Evolutionary conservation across 139 green algal species (phyloP).

Genomic region (Volvox africanus): DNA sequence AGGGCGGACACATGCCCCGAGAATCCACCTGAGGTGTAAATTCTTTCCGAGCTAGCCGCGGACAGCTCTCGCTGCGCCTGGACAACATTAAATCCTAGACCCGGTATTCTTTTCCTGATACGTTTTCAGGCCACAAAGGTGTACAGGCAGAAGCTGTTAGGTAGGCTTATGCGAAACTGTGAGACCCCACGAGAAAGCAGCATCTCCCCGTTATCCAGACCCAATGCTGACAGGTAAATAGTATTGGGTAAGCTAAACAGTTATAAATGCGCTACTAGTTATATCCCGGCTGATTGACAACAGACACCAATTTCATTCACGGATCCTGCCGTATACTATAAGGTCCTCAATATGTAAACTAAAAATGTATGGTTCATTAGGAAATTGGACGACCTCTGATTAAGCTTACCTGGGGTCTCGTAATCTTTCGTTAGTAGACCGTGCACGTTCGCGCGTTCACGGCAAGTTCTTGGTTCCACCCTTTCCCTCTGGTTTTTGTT

Average conservation of each 20-base stretch:
- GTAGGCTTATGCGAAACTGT: no score
- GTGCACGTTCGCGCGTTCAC: no score
- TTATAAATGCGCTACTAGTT: no score
- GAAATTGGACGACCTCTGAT: no score
- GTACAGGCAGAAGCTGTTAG: not conserved
- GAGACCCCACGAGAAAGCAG: no score
- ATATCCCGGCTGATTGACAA: not conserved
- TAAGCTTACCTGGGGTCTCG: no score
- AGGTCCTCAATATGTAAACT: not conserved
- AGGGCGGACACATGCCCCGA: not conserved
- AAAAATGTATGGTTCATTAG: no score
- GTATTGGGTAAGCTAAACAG: no score
- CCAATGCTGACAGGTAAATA: no score
- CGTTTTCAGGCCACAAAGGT: not conserved
- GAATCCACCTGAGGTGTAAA: not conserved
- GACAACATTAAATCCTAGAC: not conserved
- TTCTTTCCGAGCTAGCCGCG: not conserved
- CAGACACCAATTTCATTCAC: not conserved
- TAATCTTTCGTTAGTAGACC: no score
- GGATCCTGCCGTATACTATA: slow-evolving; percentile 5
- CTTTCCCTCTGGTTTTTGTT: not conserved
- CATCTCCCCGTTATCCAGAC: no score
- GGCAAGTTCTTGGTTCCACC: no score
- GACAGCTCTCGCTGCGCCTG: slow-evolving; percentile 42
- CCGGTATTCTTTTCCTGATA: not conserved